Evolutionary conservation across 1,284 basidiomycete genomes (phyloP).

Genomic region (Termitomyces sp.): DNA sequence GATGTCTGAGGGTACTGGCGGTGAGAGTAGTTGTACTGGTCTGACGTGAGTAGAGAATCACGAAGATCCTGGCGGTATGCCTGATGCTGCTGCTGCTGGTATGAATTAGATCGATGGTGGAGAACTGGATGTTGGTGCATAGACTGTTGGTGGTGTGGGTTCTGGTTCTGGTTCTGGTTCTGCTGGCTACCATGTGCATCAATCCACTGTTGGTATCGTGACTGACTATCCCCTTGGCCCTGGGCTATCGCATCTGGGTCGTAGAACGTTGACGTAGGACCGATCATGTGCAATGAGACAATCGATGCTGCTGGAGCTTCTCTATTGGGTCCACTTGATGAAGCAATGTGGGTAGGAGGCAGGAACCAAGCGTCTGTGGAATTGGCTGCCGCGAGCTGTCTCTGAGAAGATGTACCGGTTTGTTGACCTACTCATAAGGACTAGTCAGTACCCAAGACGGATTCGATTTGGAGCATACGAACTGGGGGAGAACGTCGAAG

Average conservation of each 20-base stretch:
- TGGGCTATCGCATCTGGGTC: constrained; percentile 26
- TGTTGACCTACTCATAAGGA: constrained; percentile 11
- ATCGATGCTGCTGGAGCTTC: constrained; percentile 12
- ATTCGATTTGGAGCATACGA: constrained; percentile 4
- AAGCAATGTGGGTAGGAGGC: constrained; percentile 11
- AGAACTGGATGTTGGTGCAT: constrained; percentile 11
- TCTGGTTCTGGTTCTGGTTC: constrained; percentile 9
- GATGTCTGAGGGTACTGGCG: constrained; percentile 16
- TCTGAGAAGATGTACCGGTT: constrained; percentile 6
- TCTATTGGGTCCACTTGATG: constrained; percentile 16
- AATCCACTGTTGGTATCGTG: constrained; percentile 37
- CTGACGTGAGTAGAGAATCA: constrained; percentile 15
- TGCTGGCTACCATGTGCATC: constrained; percentile 26
- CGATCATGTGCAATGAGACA: constrained; percentile 31
- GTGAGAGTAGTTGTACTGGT: constrained; percentile 21
- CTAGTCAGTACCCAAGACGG: constrained; percentile 6
- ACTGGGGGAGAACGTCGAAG: constrained; percentile 19
- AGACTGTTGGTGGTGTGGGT: constrained; percentile 8
- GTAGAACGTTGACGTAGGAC: constrained; percentile 35
- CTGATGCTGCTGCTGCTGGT: constrained; percentile 11
- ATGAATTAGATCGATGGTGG: constrained; percentile 7
- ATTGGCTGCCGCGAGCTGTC: constrained; percentile 7
- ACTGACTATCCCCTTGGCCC: constrained; percentile 22
- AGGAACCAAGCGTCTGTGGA: constrained; percentile 13
- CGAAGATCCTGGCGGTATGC: constrained; percentile 12